Evolutionary conservation across 257 asterid genomes (phyloP), one percentile per base, ranked within the genome.

Genomic region (Linaria vulgaris): DNA sequence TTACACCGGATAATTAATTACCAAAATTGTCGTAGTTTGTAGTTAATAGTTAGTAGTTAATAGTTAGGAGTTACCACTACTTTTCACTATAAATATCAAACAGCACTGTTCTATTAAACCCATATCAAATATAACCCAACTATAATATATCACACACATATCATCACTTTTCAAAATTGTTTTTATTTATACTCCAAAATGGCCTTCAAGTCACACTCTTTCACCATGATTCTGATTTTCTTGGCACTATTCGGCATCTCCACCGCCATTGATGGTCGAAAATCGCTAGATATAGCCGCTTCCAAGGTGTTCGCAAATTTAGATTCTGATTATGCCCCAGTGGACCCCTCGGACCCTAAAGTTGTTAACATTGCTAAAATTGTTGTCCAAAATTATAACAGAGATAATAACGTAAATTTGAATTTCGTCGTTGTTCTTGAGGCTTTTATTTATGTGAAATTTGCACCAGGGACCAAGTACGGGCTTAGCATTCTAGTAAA

Each of bases 171-270:
- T 34, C 10, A 7, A n/a, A n/a, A 34, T 34, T 34, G 10, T 7
- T 34, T 34, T 4, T 34, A 34, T 30, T 2, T 30, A 7, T 34
- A 34, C 41, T 14, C 16, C 54, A 44, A 71, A 57, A 77, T 77
- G 82, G 71, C 70, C 22, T 59, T 19, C 44, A 56, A 68, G 49
- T 61, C 73, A n/a, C 6, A 16, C 3, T 41, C 51, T 22, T 37
- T 19, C 44, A 8, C 38, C 19, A 2, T 59, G 30, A 12, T 47
- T 19, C 34, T 46, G 25, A 56, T 43, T 37, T 41, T 65, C 43
- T 10, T 63, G 49, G 14, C 47, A 9, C 23, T 72, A 34, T 22
- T 60, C 24, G 48, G 17, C 4, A 19, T 31, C 60, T 53, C 70
- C 5, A 24, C 73, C 15, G 56, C 71, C 17, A 15, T 59, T 12